Evolutionary conservation across 352 stramenopile genomes (phyloP), one percentile per base, ranked within the genome.

Genomic region (Globisporangium heterothallicum): DNA sequence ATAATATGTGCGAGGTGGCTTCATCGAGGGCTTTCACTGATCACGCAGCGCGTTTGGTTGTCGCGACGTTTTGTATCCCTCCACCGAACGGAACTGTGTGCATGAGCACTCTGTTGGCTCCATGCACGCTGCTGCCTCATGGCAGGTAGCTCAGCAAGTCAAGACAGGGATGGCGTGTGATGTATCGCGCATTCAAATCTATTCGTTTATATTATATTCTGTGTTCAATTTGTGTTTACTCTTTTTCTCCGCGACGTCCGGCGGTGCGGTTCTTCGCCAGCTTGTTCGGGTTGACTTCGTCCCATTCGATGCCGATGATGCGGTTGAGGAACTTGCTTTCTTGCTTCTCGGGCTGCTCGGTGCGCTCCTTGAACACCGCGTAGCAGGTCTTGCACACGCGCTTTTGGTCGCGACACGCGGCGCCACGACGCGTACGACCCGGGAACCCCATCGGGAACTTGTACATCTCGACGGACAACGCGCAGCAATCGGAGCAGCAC

Each of bases 281-380:
- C 59, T 94, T 94, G 56, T 94, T 78, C 25, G 83, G 83, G 69
- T 94, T 94, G n/a, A 94, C 78, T 49, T 94, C 83, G 67, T 94
- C 83, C 83, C 83, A 94, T 50, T 94, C 83, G 49, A 94, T 72
- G 55, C 85, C 85, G 42, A 94, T 88, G 44, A 92, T 73, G 49
- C 83, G 80, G 42, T 74, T 82, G 9, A 94, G 66, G 56, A 94
- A 94, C 53, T 64, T 65, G 44, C 54, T 77, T 53, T 86, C 66
- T 35, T 80, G 61, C 66, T 84, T 86, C 35, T 86, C 68, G 30
- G 76, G 74, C 18, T 84, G 57, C 6, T 84, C 78, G 14, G 70
- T 74, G 58, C 83, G 83, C 64, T 92, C 83, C 59, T 90, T 91
- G 55, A 94, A 90, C 36, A 89, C 67, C 51, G 79, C 80, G 57